A percentile compares a stretch with the other conserved stretches of the same genome.
phyloP scores from a whole-genome alignment of 306 rosid species.

The Mimosa bimucronata region DNA sequence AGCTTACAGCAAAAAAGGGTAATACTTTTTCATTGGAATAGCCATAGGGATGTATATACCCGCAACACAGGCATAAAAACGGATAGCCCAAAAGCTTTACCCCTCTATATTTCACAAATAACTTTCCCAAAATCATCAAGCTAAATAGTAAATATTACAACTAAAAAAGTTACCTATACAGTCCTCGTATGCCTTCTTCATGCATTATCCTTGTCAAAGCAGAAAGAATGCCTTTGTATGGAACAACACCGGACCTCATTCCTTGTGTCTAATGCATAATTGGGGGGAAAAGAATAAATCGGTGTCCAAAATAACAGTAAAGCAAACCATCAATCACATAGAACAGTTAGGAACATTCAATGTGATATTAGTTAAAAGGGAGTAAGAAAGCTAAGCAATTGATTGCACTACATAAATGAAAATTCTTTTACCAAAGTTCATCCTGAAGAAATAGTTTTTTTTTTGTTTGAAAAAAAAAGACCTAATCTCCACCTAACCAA shows the following conservation, averaged over 20 bases:
- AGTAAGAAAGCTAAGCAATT: not conserved
- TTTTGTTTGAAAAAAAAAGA: not conserved
- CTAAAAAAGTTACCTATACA: conserved; percentile 69
- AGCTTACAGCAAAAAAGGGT: no score
- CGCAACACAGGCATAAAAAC: not conserved
- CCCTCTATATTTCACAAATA: not conserved
- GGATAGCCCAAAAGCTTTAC: not conserved
- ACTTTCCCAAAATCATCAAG: conserved; percentile 28
- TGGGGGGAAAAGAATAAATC: conserved; percentile 24
- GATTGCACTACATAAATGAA: no score
- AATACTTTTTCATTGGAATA: no score
- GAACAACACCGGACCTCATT: conserved; percentile 85
- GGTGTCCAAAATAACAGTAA: conserved; percentile 20
- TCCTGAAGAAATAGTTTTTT: not conserved
- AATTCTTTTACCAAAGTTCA: not conserved
- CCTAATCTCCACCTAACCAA: not conserved
- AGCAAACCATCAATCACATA: not conserved
- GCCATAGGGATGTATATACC: no score
- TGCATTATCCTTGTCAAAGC: conserved; percentile 82
- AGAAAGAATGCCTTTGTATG: conserved; percentile 83
- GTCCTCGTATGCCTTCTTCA: conserved; percentile 91
- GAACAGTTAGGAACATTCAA: not conserved
- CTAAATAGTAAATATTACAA: conserved; percentile 3
- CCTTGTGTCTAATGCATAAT: conserved; percentile 74
- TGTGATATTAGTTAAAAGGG: not conserved